Base-by-base conservation (phyloP, 1,139 yeast genomes). In the Geotrichum siamense region DNA sequence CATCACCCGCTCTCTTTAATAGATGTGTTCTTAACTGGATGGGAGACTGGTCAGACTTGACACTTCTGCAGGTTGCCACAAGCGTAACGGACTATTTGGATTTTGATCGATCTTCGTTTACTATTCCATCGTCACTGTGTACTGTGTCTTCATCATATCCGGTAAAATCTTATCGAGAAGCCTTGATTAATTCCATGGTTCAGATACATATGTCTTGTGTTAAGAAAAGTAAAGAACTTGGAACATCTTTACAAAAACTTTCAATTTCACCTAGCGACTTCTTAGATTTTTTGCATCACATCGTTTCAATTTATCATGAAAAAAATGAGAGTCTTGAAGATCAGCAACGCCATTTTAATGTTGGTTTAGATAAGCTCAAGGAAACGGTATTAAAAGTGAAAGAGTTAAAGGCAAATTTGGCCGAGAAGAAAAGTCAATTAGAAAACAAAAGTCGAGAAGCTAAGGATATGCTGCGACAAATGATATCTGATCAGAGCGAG, bases 1-100 rank as follows among this genome's bases (percentile, higher is more conserved):
- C 89, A 0, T 89, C 97, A 0, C 95, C 97, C 0, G 97, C 98
- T 0, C 65, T 91, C 31, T 82, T 86, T 63, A 91, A 91, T 57
- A 70, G 98, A 56, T 91, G 97, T 67, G 94, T 86, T 3, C 64
- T 89, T 33, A 78, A 81, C 57, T 86, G 94, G 89, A 79, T 86
- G 81, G 95, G 95, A 2, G 78, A 78, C 47, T 89, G 96, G 96
- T 69, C 80, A 0, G 54, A 58, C 6, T 51, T 54, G 0, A 67
- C 87, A 0, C 61, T 81, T 43, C 53, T 54, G 15, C 76, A 76
- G 43, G 76, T 86, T 32, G 77, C 77, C 0, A 45, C 56, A 0
- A 65, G 71, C 3, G 53, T 69, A 23, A 62, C 79, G 2, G 63
- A 63, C 12, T 51, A 61, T 9, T 57, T 78, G 13, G 82, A 87